Base-by-base conservation (phyloP, 305 asterid genomes). In the Coffea humblotiana region DNA sequence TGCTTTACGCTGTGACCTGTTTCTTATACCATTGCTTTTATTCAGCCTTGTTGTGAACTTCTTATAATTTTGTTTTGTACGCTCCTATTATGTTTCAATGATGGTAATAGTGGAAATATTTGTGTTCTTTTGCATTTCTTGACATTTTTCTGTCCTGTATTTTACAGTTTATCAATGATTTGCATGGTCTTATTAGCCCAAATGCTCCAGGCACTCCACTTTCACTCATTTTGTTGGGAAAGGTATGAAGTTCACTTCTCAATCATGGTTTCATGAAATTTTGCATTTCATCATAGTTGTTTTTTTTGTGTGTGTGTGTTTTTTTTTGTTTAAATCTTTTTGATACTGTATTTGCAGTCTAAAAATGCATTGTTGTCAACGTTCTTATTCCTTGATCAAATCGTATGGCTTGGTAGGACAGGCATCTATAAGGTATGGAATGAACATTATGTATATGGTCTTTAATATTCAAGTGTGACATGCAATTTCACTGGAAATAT, bases 381-480 rank as follows among this genome's bases (percentile, higher is more conserved):
- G 82, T 95, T 93, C 94, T 87, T 95, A 86, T 92, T 95, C 82
- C 88, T 95, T 81, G 99, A 95, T 89, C 99, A 95, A 92, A 86
- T 93, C 56, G 94, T 90, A 85, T 95, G 97, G 97, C 92, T 95
- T 76, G 94, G 97, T 61, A 91, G 98, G 88, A 81, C 97, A 40
- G 99, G 97, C 90, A 92, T 95, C 74, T 93, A 95, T 79, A 89
- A 95, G 99, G 99, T 95, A 84, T 67, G 71, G 71, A 49, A 69
- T 29, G 60, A 23, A 48, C 63, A 40, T 45, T 27, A 47, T 12
- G 60, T 63, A 48, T 32, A 35, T 51, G n/a, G 14, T 9, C 0
- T 76, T 65, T 71, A n/a, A 37, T 29, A 40, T 79, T 71, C 25
- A 21, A 19, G 45, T 77, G 1, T 75, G 54, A 40, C 19, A 35